phyloP scores from a whole-genome alignment of 1,284 basidiomycete genomes.

The Ustilago esculenta region DNA sequence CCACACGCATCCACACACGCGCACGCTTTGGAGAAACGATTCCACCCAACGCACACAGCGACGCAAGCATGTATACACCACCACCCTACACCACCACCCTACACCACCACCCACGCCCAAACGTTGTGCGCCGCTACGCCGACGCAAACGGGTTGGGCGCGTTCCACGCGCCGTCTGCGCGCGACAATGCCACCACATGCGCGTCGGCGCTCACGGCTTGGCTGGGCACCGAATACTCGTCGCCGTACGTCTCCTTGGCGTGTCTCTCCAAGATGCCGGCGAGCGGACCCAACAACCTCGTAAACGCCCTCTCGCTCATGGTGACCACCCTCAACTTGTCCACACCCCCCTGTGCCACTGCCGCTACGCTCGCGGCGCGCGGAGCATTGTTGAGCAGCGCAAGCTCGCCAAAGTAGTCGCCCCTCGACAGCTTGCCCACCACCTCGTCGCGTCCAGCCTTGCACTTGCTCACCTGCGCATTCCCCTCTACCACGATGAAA shows the following conservation, averaged over 20 bases:
- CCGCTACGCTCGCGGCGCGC: constrained; percentile 91
- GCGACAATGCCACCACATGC: too few species aligned
- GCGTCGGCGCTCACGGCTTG: too few species aligned
- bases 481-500: constrained; percentile 94
- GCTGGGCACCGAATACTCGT: constrained; percentile 32
- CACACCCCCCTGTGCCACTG: constrained; percentile 69
- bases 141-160: constrained; percentile 43
- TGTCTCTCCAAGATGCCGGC: constrained; percentile 87
- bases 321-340: constrained; percentile 76
- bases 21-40: too few species aligned
- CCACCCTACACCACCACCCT: too few species aligned
- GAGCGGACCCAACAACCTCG: constrained; percentile 87
- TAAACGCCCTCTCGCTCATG: constrained; percentile 92
- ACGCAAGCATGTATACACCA: too few species aligned
- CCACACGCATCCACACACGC: too few species aligned
- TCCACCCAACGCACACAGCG: too few species aligned
- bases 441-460: constrained; percentile 70
- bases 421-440: constrained; percentile 82
- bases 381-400: constrained; percentile 85
- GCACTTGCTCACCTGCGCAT: constrained; percentile 85
- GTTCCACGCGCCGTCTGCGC: constrained; percentile 41
- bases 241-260: constrained; percentile 69
- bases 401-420: constrained; percentile 97
- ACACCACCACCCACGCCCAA: too few species aligned
- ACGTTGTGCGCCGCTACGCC: too few species aligned